Conservation (phyloP, 2,329 filamentous ascomycete species). For the Nothopassalora personata region DNA sequence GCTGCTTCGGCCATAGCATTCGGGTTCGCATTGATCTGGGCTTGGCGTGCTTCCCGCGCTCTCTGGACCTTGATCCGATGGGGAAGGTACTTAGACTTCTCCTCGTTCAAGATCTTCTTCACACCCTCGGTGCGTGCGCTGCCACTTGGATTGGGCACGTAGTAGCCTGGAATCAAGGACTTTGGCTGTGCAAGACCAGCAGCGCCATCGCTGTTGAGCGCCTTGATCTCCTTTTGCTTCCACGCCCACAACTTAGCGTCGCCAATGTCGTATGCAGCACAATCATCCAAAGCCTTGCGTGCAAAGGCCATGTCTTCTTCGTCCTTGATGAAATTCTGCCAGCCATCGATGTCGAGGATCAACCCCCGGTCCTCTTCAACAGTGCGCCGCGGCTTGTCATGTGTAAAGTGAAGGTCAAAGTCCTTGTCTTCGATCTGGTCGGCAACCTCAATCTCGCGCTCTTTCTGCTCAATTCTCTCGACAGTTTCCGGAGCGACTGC, state of each 20-base stretch:
- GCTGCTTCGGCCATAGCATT: slow-evolving; percentile 53
- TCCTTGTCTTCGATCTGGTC: slow-evolving; percentile 46
- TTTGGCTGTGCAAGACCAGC: slow-evolving; percentile 49
- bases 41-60: slow-evolving; percentile 84
- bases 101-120: slow-evolving; percentile 92
- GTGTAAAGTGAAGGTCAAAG: slow-evolving; percentile 57
- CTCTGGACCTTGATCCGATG: slow-evolving; percentile 96
- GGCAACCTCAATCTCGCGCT: slow-evolving; percentile 44
- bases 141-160: slow-evolving; percentile 79
- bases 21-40: slow-evolving; percentile 60
- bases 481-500: slow-evolving; percentile 33
- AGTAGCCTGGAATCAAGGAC: slow-evolving; percentile 61
- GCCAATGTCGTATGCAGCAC: slow-evolving; percentile 46
- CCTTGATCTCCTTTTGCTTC: slow-evolving; percentile 67
- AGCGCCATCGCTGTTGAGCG: slow-evolving; percentile 56
- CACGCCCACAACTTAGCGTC: slow-evolving; percentile 62
- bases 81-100: slow-evolving; percentile 96
- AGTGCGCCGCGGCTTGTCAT: slow-evolving; percentile 55
- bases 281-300: slow-evolving; percentile 45
- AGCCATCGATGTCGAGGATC: slow-evolving; percentile 64
- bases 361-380: slow-evolving; percentile 61
- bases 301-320: slow-evolving; percentile 60
- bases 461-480: slow-evolving; percentile 33
- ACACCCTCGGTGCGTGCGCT: slow-evolving; percentile 87
- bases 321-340: slow-evolving; percentile 64